Evolutionary conservation across 2,329 filamentous ascomycete genomes (phyloP).

Genomic region (Chrysoporthe deuterocubensis): DNA sequence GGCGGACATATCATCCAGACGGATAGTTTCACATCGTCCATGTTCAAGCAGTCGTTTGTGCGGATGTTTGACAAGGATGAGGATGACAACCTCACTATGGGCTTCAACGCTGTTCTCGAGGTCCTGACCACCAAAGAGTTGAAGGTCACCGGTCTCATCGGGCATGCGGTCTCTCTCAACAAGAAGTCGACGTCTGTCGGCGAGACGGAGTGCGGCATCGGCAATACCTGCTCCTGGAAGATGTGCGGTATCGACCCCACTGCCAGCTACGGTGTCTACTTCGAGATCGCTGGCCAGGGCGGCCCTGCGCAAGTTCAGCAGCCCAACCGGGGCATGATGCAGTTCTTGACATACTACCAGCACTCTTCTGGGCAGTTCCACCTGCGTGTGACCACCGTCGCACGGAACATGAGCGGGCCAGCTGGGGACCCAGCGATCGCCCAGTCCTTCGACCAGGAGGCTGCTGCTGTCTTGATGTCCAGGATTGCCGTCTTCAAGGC

Average conservation of each 20-base stretch:
- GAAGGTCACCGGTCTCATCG: constrained; percentile 96
- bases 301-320: constrained; percentile 83
- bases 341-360: constrained; percentile 98
- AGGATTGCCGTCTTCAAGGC: constrained; percentile 98
- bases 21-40: constrained; percentile 97
- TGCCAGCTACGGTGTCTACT: constrained; percentile 94
- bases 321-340: constrained; percentile 92
- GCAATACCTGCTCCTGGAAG: constrained; percentile 99
- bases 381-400: constrained; percentile 91
- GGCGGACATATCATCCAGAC: constrained; percentile 98
- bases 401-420: constrained; percentile 87
- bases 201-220: constrained; percentile 97
- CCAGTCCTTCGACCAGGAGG: constrained; percentile 97
- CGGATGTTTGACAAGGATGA: constrained; percentile 96
- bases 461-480: constrained; percentile 97
- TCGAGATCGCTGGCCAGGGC: constrained; percentile 94
- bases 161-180: constrained; percentile 94
- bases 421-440: constrained; percentile 93
- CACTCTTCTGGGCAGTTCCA: constrained; percentile 97
- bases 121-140: constrained; percentile 97
- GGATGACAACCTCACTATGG: constrained; percentile 94
- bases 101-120: constrained; percentile 95
- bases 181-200: constrained; percentile 98
- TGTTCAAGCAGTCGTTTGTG: constrained; percentile 99
- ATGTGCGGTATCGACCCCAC: constrained; percentile 98